These are phyloP conservation scores for Artemisia annua DNA, from an alignment of 129 eudicot species.

Conservation along the genomic window DNA sequence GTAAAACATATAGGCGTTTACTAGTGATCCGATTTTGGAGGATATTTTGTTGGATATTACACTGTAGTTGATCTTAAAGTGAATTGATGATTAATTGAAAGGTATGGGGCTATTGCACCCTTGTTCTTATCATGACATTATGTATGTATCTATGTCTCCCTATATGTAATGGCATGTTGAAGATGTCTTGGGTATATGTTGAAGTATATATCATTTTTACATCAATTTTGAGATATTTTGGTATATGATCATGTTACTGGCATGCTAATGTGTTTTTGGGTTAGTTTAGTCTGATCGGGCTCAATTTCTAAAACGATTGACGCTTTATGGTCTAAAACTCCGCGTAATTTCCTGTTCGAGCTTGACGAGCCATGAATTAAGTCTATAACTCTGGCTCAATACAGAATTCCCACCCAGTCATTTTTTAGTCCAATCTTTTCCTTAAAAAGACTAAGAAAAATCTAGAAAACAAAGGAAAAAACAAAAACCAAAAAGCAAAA, in stretches of 20 bases:
- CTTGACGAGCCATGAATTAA: no score
- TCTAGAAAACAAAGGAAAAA: slow-evolving; percentile 38
- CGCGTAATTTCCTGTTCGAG: no score
- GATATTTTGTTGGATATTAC: slow-evolving; percentile 14
- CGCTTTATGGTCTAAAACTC: no score
- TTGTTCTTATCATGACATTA: slow-evolving; percentile 11
- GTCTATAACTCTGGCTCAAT: no score
- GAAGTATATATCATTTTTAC: neutral
- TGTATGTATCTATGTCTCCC: neutral
- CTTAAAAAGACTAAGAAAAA: no score
- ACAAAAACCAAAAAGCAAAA: slow-evolving; percentile 27
- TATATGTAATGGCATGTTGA: neutral
- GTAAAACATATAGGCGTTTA: slow-evolving; percentile 18
- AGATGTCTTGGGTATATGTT: neutral
- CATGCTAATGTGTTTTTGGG: no score
- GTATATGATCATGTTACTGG: no score
- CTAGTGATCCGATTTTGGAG: slow-evolving; percentile 19
- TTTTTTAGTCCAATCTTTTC: no score
- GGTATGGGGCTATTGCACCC: neutral
- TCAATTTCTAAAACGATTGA: no score
- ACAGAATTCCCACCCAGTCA: no score
- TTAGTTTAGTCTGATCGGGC: no score
- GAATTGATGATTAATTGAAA: slow-evolving; percentile 15
- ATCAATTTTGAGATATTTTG: neutral
- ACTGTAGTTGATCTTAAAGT: slow-evolving; percentile 27